Evolutionary conservation across 805 yeast genomes (phyloP), one percentile per base, ranked within the genome.

Genomic region (Yarrowia alimentaria): DNA sequence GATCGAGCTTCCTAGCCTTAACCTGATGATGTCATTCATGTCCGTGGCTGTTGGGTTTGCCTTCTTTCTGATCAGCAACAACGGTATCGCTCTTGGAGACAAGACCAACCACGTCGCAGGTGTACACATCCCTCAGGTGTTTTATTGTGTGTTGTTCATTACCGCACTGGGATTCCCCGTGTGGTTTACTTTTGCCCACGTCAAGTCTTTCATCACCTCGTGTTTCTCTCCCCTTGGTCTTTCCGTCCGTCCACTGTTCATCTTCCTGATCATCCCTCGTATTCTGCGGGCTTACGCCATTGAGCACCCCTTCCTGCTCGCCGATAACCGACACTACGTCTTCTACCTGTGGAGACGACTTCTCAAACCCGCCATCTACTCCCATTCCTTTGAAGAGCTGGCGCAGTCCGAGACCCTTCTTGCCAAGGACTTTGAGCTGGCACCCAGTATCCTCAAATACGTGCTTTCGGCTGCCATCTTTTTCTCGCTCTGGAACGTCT

Each of bases 291-390:
- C 31, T 3, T 61, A 60, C 64, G 85, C 96, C 0, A 70, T 83
- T 2, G 81, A 80, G 2, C 99, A 93, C 64, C 97, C 97, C 6
- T 93, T 91, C 64, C 65, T 93, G 30, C 72, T 91, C 34, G 94
- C 98, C 0, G 99, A 93, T 65, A 93, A 93, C 68, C 78, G 99
- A 59, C 99, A 93, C 66, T 88, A 81, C 64, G 81, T 95, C 0
- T 93, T 93, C 64, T 93, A 93, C 66, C 67, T 93, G 28, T 86
- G 85, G 78, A 78, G 80, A 52, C 77, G 76, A 53, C 60, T 93
- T 20, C 75, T 91, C 35, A 67, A 77, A 57, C 68, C 71, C 24
- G 51, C 51, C 14, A 43, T 43, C 21, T 30, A 30, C 21, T 30
- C 53, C 12, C 54, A 55, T 2, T 35, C 49, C 9, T 10, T 24